phyloP scores from a whole-genome alignment of 176 grass and related monocot genomes.

The Phyllostachys edulis region DNA sequence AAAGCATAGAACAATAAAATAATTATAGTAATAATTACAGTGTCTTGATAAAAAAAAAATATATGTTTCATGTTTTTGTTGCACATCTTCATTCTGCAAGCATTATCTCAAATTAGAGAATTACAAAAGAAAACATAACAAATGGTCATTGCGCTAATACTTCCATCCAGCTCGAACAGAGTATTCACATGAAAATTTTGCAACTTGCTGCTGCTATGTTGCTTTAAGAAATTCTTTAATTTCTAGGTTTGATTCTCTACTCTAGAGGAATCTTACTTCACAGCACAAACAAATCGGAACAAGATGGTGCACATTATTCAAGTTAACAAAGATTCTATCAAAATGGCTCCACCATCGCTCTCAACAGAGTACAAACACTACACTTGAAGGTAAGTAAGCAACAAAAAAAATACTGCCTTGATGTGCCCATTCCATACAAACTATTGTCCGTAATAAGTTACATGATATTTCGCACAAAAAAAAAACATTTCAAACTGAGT shows the following conservation, averaged over 20 bases:
- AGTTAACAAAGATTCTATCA: neutral
- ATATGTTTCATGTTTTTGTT: neutral
- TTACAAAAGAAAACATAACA: neutral
- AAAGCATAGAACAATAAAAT: neutral
- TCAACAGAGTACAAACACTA: neutral
- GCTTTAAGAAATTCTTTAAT: constrained; percentile 11
- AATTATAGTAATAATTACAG: constrained; percentile 3
- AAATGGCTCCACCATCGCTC: neutral
- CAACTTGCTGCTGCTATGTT: neutral
- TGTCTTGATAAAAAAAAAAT: no score
- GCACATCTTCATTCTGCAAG: no score
- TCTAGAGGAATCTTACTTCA: neutral
- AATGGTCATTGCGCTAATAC: neutral
- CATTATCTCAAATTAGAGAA: neutral
- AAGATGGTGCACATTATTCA: neutral
- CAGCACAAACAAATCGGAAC: neutral
- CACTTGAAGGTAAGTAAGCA: constrained; percentile 7
- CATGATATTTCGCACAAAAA: neutral
- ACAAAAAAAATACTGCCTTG: neutral
- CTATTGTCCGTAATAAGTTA: no score
- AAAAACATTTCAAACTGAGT: neutral
- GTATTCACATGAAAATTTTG: neutral
- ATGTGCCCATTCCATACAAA: constrained; percentile 15
- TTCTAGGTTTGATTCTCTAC: neutral
- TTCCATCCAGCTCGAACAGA: neutral